These are phyloP conservation scores for Xylariaceae sp. DNA, from an alignment of 2,329 filamentous ascomycete species.

Conservation along the genomic window DNA sequence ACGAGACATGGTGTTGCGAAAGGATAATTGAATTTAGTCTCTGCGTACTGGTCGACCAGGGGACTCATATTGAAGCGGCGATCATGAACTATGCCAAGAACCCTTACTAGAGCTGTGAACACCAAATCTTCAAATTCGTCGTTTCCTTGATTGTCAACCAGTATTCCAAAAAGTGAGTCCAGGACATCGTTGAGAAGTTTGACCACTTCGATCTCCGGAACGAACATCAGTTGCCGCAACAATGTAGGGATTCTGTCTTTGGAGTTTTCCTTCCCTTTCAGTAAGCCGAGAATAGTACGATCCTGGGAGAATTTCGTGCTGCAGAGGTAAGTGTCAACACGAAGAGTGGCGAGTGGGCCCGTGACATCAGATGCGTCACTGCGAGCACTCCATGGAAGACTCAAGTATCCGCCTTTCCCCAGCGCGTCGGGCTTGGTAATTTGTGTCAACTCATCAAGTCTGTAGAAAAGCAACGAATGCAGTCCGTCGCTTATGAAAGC, in stretches of 20 bases:
- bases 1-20: conserved; percentile 87
- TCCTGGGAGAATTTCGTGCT: conserved; percentile 95
- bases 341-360: conserved; percentile 74
- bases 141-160: conserved; percentile 86
- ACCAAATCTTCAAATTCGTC: conserved; percentile 91
- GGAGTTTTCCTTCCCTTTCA: conserved; percentile 79
- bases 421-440: conserved; percentile 55
- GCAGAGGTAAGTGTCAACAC: conserved; percentile 80
- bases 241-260: conserved; percentile 69
- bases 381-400: conserved; percentile 72
- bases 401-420: conserved; percentile 83
- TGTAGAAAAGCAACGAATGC: conserved; percentile 79
- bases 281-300: conserved; percentile 73
- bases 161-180: conserved; percentile 83
- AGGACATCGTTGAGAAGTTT: conserved; percentile 89
- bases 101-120: conserved; percentile 83
- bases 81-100: conserved; percentile 91
- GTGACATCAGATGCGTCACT: conserved; percentile 70
- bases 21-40: conserved; percentile 85
- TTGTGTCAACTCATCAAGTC: conserved; percentile 86
- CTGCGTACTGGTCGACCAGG: conserved; percentile 86
- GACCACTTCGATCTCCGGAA: conserved; percentile 95
- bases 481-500: conserved; percentile 85
- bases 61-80: conserved; percentile 88
- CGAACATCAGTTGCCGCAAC: conserved; percentile 81